Conservation (phyloP, 2,329 filamentous ascomycete species). For the Xylogone sp. region DNA sequence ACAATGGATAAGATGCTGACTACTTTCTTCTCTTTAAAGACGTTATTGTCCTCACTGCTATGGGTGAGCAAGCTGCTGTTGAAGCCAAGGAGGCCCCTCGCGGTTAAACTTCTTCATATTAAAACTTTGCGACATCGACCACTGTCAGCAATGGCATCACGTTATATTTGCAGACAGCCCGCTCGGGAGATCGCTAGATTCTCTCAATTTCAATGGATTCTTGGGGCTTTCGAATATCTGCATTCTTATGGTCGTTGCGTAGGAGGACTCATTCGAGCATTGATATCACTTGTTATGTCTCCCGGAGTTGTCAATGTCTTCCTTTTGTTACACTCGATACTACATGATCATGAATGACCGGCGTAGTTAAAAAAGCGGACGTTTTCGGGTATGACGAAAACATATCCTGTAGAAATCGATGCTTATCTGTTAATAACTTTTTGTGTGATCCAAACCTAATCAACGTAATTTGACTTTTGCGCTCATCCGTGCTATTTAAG, state of each 20-base stretch:
- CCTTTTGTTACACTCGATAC: conserved; percentile 24
- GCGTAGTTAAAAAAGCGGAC: conserved; percentile 30
- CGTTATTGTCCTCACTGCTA: conserved; percentile 88
- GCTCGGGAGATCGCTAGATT: conserved; percentile 12
- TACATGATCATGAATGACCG: conserved; percentile 28
- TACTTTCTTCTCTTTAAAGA: conserved; percentile 45
- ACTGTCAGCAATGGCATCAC: conserved; percentile 25
- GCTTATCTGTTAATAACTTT: conserved; percentile 6
- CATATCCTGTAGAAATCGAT: conserved; percentile 28
- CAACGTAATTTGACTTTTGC: background rate
- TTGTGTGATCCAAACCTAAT: background rate
- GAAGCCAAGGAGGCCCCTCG: conserved; percentile 89
- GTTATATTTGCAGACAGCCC: conserved; percentile 17
- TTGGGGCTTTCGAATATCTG: conserved; percentile 25
- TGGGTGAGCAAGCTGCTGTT: conserved; percentile 91
- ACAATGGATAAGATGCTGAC: conserved; percentile 17
- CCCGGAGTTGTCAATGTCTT: conserved; percentile 22
- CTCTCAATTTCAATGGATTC: conserved; percentile 20
- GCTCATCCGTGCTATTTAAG: background rate
- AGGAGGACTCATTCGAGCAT: conserved; percentile 40
- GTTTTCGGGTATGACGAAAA: conserved; percentile 22
- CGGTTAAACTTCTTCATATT: conserved; percentile 19
- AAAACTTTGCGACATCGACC: conserved; percentile 20
- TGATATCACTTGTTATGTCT: conserved; percentile 38
- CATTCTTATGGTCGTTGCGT: conserved; percentile 39